Conservation (phyloP, 1,284 basidiomycete species). For the Apiotrichum porosum region DNA sequence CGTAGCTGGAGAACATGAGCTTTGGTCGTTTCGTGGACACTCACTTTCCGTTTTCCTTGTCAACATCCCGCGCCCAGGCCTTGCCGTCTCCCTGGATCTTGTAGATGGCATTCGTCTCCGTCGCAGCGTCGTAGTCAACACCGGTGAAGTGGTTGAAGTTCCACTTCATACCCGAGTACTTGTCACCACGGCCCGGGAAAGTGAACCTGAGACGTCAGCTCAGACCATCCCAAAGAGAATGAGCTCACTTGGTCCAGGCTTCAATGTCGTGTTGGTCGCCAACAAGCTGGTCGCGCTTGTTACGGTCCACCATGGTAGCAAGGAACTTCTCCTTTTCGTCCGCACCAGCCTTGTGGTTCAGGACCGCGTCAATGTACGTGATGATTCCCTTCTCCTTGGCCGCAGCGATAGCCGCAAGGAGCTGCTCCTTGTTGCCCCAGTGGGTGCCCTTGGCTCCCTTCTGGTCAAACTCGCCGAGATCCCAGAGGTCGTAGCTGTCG, state of each 20-base stretch:
- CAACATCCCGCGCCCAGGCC: slow-evolving; percentile 53
- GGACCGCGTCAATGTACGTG: slow-evolving; percentile 52
- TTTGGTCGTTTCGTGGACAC: too few relatives aligned
- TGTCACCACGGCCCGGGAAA: slow-evolving; percentile 69
- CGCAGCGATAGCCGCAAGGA: slow-evolving; percentile 60
- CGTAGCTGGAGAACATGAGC: too few relatives aligned
- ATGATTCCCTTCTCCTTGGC: slow-evolving; percentile 43
- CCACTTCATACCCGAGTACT: slow-evolving; percentile 57
- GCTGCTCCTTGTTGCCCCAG: slow-evolving; percentile 84
- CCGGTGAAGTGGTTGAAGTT: slow-evolving; percentile 58
- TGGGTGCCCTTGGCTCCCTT: slow-evolving; percentile 76
- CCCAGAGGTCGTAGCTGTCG: slow-evolving; percentile 63
- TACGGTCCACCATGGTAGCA: slow-evolving; percentile 68
- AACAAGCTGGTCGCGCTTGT: slow-evolving; percentile 52
- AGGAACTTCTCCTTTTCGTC: slow-evolving; percentile 70
- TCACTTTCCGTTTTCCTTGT: slow-evolving; percentile 52
- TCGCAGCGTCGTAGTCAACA: slow-evolving; percentile 77
- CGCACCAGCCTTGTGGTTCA: slow-evolving; percentile 63
- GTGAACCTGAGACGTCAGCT: slow-evolving; percentile 58
- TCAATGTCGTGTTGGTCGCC: slow-evolving; percentile 66
- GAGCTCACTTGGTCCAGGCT: slow-evolving; percentile 65
- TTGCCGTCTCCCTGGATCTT: slow-evolving; percentile 57
- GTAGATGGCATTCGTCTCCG: slow-evolving; percentile 60
- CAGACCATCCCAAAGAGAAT: background rate
- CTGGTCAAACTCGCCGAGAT: slow-evolving; percentile 86